Percentiles rank a stretch among this genome's conserved stretches.
These are phyloP conservation scores for Lichtheimia ramosa DNA, from an alignment of 371 early-diverging fungal species.

Conservation along the genomic window DNA sequence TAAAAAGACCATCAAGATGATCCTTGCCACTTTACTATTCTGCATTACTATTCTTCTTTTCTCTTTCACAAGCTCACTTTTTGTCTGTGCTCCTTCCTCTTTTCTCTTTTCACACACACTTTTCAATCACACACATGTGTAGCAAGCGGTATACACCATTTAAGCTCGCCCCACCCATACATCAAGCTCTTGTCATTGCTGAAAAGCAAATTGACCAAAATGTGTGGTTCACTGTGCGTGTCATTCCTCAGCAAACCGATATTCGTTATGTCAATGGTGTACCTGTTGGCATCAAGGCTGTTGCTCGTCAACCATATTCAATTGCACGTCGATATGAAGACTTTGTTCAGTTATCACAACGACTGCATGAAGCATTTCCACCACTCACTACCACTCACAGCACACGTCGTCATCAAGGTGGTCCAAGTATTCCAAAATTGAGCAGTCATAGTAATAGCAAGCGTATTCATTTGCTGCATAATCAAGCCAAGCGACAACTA, in stretches of 20 bases:
- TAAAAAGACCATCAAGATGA: background rate
- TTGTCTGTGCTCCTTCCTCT: background rate
- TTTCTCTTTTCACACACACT: background rate
- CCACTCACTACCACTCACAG: background rate
- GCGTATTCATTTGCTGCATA: constrained; percentile 9
- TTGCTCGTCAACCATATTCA: constrained; percentile 18
- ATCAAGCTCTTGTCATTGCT: constrained; percentile 14
- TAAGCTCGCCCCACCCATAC: constrained; percentile 25
- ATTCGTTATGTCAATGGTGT: constrained; percentile 7
- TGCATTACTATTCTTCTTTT: constrained; percentile 1
- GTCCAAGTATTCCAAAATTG: constrained; percentile 15
- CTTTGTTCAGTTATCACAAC: constrained; percentile 18
- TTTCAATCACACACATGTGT: no score
- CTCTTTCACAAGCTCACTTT: constrained; percentile 7
- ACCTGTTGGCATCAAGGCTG: constrained; percentile 4
- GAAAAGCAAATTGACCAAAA: constrained; percentile 21
- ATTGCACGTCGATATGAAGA: constrained; percentile 31
- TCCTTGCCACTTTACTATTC: background rate
- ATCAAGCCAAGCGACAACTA: constrained; percentile 10
- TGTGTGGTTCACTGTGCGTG: constrained; percentile 24
- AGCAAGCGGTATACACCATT: constrained; percentile 5
- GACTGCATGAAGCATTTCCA: constrained; percentile 21
- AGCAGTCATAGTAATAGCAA: constrained; percentile 11
- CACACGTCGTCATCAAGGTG: background rate
- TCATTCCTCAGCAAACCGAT: constrained; percentile 18